Base-by-base conservation (phyloP, 805 yeast genomes). In the Osmozyma mogii region DNA sequence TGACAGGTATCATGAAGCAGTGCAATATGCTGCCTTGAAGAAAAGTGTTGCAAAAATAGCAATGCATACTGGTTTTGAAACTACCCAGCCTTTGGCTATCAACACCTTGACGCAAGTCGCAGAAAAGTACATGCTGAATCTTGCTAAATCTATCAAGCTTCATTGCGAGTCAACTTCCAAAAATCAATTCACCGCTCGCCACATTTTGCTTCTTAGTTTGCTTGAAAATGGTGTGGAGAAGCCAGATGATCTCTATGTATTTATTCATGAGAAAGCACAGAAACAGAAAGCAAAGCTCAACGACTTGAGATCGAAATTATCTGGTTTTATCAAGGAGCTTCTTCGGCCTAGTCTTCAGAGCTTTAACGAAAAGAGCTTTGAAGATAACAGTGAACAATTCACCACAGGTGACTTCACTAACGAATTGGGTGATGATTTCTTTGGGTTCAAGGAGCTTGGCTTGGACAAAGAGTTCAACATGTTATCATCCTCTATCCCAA, bases 371-470 rank as follows among this genome's bases (percentile, higher is more conserved):
- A 69, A 72, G 31, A 81, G 76, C 40, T 92, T 92, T 53, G 75
- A 64, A 22, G 98, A 94, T 49, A 84, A 85, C 46, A 81, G 95
- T 45, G 96, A 92, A 40, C 95, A 89, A 54, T 92, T 88, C 50
- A 58, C 89, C 41, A 82, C 92, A 17, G 99, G 99, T 34, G 96
- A 88, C 47, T 92, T 92, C 52, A 81, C 96, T 1, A 80, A 74
- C 44, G 96, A 88, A 37, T 61, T 92, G 22, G 98, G 97, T 5
- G 98, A 89, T 45, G 99, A 92, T 58, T 92, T 88, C 68, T 94
- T 94, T 60, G 99, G 99, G 0, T 94, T 92, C 65, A 82, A 73
- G 49, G 97, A 89, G 41, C 64, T 92, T 27, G 98, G 98, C 0
- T 61, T 92, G 30, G 97, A 89, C 47, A 84, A 80, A 45, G 99